Evolutionary conservation across 1,284 basidiomycete genomes (phyloP).

Genomic region (Boletus smithii): DNA sequence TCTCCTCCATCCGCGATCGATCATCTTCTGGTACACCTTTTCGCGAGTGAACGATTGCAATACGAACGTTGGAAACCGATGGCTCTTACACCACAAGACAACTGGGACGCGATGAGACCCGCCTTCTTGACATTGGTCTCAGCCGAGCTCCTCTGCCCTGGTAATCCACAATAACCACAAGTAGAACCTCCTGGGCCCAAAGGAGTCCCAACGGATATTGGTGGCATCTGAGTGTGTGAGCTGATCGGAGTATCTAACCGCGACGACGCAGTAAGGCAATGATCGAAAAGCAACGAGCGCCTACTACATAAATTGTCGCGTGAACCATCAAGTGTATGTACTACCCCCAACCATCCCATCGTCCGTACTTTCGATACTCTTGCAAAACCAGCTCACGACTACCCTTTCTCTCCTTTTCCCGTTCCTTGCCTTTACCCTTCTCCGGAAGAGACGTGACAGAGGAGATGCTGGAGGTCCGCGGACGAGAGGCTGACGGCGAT

Average conservation of each 20-base stretch:
- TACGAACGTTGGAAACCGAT: not conserved
- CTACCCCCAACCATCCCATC: slow-evolving; percentile 82
- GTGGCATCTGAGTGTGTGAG: slow-evolving; percentile 17
- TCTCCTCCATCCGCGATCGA: slow-evolving; percentile 88
- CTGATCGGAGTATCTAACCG: not conserved
- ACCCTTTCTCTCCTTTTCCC: slow-evolving; percentile 56
- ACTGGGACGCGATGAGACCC: slow-evolving; percentile 34
- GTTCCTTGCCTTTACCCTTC: slow-evolving; percentile 58
- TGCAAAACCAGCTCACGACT: slow-evolving; percentile 63
- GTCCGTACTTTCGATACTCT: slow-evolving; percentile 76
- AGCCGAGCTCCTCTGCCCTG: slow-evolving; percentile 34
- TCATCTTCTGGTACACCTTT: slow-evolving; percentile 75
- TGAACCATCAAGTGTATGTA: not conserved
- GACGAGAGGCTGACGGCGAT: slow-evolving; percentile 37
- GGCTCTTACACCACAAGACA: slow-evolving; percentile 51
- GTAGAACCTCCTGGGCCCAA: slow-evolving; percentile 28
- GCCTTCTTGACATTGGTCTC: slow-evolving; percentile 37
- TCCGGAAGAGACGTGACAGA: slow-evolving; percentile 48
- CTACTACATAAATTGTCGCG: not conserved
- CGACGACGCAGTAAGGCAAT: not conserved
- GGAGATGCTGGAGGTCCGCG: slow-evolving; percentile 52
- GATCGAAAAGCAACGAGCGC: not conserved
- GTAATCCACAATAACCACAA: slow-evolving; percentile 44
- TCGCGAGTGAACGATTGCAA: slow-evolving; percentile 5
- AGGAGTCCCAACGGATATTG: slow-evolving; percentile 33